phyloP scores from a whole-genome alignment of 331 rosid genomes.

The Quercus lobata region DNA sequence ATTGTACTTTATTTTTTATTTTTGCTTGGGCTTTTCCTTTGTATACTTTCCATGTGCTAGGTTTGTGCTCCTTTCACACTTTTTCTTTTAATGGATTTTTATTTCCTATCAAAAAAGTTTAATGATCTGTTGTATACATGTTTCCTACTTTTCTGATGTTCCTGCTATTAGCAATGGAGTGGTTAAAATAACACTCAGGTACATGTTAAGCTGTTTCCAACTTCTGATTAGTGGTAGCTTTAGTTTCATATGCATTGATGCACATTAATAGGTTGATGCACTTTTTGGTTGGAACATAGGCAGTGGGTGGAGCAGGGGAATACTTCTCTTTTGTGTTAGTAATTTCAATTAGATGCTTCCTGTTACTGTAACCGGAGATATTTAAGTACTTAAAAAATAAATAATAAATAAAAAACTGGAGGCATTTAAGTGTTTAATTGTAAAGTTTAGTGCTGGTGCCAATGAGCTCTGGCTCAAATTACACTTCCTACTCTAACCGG shows the following conservation, averaged over 20 bases:
- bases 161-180: background rate
- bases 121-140: background rate
- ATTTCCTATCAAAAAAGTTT: background rate
- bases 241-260: background rate
- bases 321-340: background rate
- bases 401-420: too few species aligned
- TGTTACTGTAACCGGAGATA: background rate
- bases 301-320: background rate
- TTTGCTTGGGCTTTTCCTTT: too few species aligned
- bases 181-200: background rate
- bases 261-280: background rate
- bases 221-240: background rate
- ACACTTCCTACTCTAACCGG: too few species aligned
- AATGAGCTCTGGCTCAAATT: too few species aligned
- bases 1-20: too few species aligned
- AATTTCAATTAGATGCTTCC: background rate
- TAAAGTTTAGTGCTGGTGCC: background rate
- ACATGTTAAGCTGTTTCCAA: background rate
- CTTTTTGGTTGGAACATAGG: background rate
- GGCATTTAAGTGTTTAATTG: background rate
- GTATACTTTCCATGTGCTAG: too few species aligned
- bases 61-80: too few species aligned
- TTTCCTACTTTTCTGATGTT: background rate
- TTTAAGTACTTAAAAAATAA: background rate
- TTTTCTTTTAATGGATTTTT: too few species aligned